Conservation (phyloP, 805 yeast genomes). For the Yamadazyma sp. region DNA sequence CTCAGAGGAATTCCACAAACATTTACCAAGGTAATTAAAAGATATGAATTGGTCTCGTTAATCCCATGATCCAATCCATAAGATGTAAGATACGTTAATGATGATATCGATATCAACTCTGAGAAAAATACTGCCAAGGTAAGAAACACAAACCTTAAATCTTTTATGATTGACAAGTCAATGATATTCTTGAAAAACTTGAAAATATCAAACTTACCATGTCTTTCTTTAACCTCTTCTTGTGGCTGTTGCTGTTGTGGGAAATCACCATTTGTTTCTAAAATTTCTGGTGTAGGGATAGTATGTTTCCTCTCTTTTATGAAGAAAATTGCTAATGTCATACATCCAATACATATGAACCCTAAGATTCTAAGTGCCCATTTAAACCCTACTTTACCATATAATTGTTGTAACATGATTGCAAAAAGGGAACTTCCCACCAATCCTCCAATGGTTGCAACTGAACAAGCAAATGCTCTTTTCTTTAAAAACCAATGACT, state of each 20-base stretch:
- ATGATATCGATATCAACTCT: conserved; percentile 51
- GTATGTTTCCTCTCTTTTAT: conserved; percentile 17
- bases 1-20: conserved; percentile 27
- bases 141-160: conserved; percentile 19
- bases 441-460: conserved; percentile 29
- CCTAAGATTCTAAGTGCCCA: conserved; percentile 27
- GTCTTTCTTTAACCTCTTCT: not conserved
- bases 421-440: conserved; percentile 28
- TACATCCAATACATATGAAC: conserved; percentile 19
- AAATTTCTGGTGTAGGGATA: not conserved
- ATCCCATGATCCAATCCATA: conserved; percentile 25
- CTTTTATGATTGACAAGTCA: conserved; percentile 22
- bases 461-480: conserved; percentile 25
- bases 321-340: conserved; percentile 16
- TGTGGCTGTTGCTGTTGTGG: not conserved
- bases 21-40: conserved; percentile 25
- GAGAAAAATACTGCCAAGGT: conserved; percentile 23
- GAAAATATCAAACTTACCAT: not conserved
- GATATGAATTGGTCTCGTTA: conserved; percentile 17
- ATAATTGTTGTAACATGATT: conserved; percentile 22
- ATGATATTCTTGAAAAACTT: conserved; percentile 27
- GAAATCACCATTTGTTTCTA: too few relatives aligned
- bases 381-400: conserved; percentile 23
- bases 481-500: conserved; percentile 26
- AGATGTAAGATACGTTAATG: conserved; percentile 26